phyloP scores from a whole-genome alignment of 495 filamentous ascomycete species.

The Aspergillus incahuasiensis region DNA sequence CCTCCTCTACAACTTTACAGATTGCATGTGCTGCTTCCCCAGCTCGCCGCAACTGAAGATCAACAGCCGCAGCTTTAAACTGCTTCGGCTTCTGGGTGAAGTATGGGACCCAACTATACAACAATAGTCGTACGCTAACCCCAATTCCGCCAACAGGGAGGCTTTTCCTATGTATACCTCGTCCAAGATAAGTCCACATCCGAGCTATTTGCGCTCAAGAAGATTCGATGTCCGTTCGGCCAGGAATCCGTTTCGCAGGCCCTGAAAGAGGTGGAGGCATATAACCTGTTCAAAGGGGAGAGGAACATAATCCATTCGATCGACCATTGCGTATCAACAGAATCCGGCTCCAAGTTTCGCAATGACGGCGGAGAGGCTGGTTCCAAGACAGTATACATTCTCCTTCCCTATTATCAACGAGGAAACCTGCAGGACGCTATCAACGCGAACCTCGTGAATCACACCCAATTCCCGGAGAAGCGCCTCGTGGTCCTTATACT shows the following conservation, averaged over 20 bases:
- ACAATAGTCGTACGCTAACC: background rate
- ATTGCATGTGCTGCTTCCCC: slow-evolving; percentile 93
- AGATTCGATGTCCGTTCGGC: slow-evolving; percentile 96
- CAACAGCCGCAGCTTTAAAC: slow-evolving; percentile 92
- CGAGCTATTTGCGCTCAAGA: slow-evolving; percentile 89
- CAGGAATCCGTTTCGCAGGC: slow-evolving; percentile 91
- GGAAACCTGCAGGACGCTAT: slow-evolving; percentile 97
- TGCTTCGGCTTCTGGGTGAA: slow-evolving; percentile 87
- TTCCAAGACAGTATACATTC: slow-evolving; percentile 91
- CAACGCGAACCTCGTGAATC: slow-evolving; percentile 97
- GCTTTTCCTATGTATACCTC: slow-evolving; percentile 97
- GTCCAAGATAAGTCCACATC: slow-evolving; percentile 82
- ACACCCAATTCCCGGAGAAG: slow-evolving; percentile 86
- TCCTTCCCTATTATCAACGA: slow-evolving; percentile 89
- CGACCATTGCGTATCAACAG: slow-evolving; percentile 70
- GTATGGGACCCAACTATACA: slow-evolving; percentile 34
- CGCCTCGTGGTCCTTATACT: slow-evolving; percentile 84
- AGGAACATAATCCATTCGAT: slow-evolving; percentile 85
- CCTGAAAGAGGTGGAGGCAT: slow-evolving; percentile 94
- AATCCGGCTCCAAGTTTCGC: slow-evolving; percentile 56
- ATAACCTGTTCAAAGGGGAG: slow-evolving; percentile 78
- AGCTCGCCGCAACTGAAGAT: slow-evolving; percentile 90
- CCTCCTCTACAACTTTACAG: slow-evolving; percentile 81
- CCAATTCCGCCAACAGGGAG: slow-evolving; percentile 54
- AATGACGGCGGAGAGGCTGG: slow-evolving; percentile 52